Evolutionary conservation across 129 eudicot species (phyloP).

Genomic region (Arctium minus): DNA sequence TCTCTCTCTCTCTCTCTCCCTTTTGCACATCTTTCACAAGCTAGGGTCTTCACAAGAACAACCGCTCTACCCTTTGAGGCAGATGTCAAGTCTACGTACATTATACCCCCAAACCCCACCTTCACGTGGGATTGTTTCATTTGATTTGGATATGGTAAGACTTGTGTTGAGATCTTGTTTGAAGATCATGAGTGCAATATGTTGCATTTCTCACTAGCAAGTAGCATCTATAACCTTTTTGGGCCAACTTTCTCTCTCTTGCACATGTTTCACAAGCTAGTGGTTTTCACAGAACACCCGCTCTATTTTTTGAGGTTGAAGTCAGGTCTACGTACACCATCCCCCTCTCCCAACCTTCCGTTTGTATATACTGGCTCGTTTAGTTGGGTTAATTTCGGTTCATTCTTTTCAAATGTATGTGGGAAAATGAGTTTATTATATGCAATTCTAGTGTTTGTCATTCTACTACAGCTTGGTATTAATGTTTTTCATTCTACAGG

Average conservation of each 20-base stretch:
- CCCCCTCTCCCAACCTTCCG: not conserved
- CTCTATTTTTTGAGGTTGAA: not conserved
- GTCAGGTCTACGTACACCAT: not conserved
- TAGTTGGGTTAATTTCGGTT: not conserved
- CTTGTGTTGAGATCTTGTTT: too few species aligned
- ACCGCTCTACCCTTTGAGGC: too few species aligned
- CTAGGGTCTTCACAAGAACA: too few species aligned
- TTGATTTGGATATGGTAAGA: too few species aligned
- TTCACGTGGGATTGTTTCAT: too few species aligned
- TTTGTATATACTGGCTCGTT: not conserved
- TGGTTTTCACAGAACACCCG: not conserved
- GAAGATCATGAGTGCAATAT: too few species aligned
- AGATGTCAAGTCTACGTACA: too few species aligned
- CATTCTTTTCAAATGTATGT: not conserved
- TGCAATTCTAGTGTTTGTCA: not conserved
- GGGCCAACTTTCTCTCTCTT: not conserved
- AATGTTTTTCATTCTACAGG: slow-evolving; percentile 26
- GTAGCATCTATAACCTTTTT: too few species aligned
- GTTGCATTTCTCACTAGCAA: too few species aligned
- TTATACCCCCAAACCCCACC: too few species aligned
- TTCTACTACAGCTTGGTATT: not conserved
- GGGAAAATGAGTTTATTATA: not conserved
- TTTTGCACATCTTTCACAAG: too few species aligned
- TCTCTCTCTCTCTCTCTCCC: too few species aligned
- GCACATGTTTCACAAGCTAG: not conserved